A percentile compares a stretch with the other conserved stretches of the same genome.
phyloP scores from a whole-genome alignment of 345 rosid species.

The Citrus australasica region DNA sequence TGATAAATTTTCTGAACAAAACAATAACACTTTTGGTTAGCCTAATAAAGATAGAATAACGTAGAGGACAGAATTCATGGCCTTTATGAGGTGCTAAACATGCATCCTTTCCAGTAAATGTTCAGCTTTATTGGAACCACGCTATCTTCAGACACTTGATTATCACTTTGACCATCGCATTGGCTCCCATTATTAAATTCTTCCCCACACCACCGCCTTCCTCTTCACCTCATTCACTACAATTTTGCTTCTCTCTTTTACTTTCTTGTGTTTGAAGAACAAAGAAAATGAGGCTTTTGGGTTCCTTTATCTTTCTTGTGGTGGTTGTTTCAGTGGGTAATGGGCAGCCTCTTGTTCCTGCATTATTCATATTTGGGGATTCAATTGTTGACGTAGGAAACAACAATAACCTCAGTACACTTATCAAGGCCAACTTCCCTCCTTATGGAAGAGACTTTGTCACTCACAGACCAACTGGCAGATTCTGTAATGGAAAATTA shows the following conservation, averaged over 20 bases:
- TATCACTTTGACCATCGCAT: constrained; percentile 19
- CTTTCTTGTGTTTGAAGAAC: background rate
- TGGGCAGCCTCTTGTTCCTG: constrained; percentile 73
- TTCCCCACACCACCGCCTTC: constrained; percentile 15
- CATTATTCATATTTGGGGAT: constrained; percentile 82
- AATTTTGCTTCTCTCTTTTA: background rate
- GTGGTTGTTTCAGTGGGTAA: constrained; percentile 21
- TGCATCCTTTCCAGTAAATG: constrained; percentile 21
- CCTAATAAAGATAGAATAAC: constrained; percentile 10
- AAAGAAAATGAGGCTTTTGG: constrained; percentile 23
- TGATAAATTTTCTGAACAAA: background rate
- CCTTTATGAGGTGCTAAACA: constrained; percentile 21
- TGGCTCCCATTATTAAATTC: constrained; percentile 20
- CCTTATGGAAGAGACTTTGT: constrained; percentile 92
- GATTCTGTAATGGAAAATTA: constrained; percentile 89
- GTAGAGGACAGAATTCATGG: constrained; percentile 9
- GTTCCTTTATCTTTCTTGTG: constrained; percentile 23
- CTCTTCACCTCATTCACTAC: constrained; percentile 12
- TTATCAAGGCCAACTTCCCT: constrained; percentile 74
- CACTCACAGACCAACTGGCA: constrained; percentile 69
- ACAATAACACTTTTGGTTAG: constrained; percentile 7
- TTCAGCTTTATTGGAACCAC: constrained; percentile 21
- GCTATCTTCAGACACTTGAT: constrained; percentile 9
- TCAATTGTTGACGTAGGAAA: constrained; percentile 90
- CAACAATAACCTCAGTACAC: constrained; percentile 65